These are phyloP conservation scores for Colletotrichum cuscutae DNA, from an alignment of 2,329 filamentous ascomycete species.

Conservation along the genomic window DNA sequence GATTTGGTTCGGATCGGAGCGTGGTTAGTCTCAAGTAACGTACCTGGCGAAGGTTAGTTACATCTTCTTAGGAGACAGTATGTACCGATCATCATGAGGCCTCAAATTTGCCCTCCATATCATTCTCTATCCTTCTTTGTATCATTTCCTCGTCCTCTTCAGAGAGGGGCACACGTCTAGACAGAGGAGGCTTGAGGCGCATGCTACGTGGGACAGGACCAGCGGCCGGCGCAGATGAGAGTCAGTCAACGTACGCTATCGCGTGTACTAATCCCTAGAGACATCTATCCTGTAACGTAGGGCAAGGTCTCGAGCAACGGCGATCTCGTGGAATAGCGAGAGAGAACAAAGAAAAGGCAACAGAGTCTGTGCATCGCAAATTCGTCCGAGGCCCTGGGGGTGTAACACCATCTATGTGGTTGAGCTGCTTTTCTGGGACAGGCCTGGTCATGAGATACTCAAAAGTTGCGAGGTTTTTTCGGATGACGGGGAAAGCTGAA, in stretches of 20 bases:
- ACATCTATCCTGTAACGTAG: neutral
- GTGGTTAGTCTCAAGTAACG: neutral
- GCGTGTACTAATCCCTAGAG: neutral
- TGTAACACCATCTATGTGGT: neutral
- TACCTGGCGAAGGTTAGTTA: neutral
- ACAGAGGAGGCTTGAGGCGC: neutral
- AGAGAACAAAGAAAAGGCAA: neutral
- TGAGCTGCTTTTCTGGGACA: neutral
- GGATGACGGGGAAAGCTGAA: neutral
- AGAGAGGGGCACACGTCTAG: no score
- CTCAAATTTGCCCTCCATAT: neutral
- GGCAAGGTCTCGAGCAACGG: neutral
- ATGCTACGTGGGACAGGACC: neutral
- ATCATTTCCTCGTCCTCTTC: no score
- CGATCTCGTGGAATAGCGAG: neutral
- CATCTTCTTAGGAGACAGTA: no score
- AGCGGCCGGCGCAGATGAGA: neutral
- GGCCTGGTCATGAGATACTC: neutral
- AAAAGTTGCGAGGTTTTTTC: neutral
- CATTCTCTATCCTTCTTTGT: neutral
- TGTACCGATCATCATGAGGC: neutral
- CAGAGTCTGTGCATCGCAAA: neutral
- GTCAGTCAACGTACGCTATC: neutral
- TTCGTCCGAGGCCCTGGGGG: neutral
- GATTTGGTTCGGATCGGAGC: conserved; percentile 10